These are phyloP conservation scores for Sporobolomyces phaffii DNA, from an alignment of 768 basidiomycete species.

Conservation along the genomic window DNA sequence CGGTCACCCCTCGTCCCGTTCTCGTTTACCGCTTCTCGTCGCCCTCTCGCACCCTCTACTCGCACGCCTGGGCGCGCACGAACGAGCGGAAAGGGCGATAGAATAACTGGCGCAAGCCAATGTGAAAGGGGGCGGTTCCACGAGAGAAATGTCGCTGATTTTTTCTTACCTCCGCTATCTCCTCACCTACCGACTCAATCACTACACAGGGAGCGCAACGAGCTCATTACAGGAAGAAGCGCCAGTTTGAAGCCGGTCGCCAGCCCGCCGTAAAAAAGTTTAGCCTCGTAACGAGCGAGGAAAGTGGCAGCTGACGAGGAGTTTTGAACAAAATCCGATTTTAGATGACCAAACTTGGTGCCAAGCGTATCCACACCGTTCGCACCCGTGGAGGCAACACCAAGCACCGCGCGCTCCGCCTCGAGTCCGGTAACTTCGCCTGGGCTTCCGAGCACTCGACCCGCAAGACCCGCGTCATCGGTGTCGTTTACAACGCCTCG, in stretches of 20 bases:
- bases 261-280: slow-evolving; percentile 60
- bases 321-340: neutral
- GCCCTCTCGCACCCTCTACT: no score
- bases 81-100: no score
- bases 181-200: neutral
- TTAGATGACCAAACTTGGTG: slow-evolving; percentile 81
- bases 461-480: slow-evolving; percentile 89
- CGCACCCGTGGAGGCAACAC: slow-evolving; percentile 91
- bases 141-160: neutral
- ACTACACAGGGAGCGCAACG: slow-evolving; percentile 61
- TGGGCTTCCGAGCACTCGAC: slow-evolving; percentile 95
- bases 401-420: slow-evolving; percentile 92
- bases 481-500: slow-evolving; percentile 97
- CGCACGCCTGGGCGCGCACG: no score
- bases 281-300: neutral
- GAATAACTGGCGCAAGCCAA: no score
- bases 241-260: slow-evolving; percentile 99
- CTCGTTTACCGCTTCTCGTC: neutral
- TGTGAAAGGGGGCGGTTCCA: no score
- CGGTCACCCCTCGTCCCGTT: no score
- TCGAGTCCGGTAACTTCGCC: slow-evolving; percentile 95
- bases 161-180: no score
- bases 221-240: slow-evolving; percentile 84
- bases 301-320: neutral
- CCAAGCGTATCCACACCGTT: slow-evolving; percentile 91